phyloP scores from a whole-genome alignment of 2,329 filamentous ascomycete genomes.

The Pseudogymnoascus sp. region DNA sequence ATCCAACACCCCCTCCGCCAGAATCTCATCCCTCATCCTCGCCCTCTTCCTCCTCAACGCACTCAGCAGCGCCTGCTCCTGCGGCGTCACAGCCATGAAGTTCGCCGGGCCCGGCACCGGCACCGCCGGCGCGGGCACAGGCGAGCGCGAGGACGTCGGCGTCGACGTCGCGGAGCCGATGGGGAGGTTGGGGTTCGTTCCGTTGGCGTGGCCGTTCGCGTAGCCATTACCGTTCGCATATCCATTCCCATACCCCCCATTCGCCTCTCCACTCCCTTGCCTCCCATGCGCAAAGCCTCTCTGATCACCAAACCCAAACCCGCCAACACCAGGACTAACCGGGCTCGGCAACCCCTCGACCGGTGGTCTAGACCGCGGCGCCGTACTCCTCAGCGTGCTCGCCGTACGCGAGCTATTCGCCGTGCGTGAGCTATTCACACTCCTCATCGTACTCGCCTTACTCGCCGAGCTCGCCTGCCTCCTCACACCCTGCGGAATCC shows the following conservation, averaged over 20 bases:
- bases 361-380: background rate
- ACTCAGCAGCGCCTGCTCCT: conserved; percentile 43
- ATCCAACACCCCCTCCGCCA: conserved; percentile 19
- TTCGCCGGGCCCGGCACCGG: too few species aligned
- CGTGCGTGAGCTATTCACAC: too few species aligned
- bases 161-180: background rate
- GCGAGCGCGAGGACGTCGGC: background rate
- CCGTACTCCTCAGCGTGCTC: background rate
- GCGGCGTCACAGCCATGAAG: conserved; percentile 43
- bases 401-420: background rate
- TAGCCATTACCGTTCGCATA: background rate
- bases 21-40: conserved; percentile 35
- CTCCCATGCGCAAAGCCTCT: too few species aligned
- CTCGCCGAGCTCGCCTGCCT: background rate
- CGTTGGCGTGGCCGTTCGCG: background rate
- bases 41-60: conserved; percentile 41
- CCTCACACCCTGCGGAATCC: background rate
- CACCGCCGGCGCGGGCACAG: conserved; percentile 25
- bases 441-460: background rate
- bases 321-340: background rate
- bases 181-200: background rate
- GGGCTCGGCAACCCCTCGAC: background rate
- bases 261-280: background rate
- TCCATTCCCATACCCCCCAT: background rate
- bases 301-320: too few species aligned